phyloP scores from a whole-genome alignment of 2,329 filamentous ascomycete genomes.

The Phyllosticta citribraziliensis region DNA sequence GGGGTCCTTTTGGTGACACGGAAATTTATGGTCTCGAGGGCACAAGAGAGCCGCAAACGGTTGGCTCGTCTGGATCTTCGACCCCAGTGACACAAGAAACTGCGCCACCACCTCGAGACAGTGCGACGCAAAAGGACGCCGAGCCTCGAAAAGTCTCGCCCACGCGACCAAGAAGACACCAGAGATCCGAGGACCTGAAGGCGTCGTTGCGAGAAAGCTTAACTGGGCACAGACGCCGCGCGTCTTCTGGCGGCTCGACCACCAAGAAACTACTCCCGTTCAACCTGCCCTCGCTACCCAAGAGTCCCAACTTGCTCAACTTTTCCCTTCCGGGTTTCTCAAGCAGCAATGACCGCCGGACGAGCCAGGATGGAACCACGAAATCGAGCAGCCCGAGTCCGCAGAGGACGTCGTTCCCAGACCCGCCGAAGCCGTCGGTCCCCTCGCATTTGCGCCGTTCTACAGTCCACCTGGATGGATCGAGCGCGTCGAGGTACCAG shows the following conservation, averaged over 20 bases:
- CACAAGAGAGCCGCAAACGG: slow-evolving; percentile 6
- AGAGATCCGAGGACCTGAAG: slow-evolving; percentile 26
- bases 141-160: slow-evolving; percentile 5
- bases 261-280: slow-evolving; percentile 27
- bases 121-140: slow-evolving; percentile 5
- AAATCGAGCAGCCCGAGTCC: neutral
- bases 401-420: neutral
- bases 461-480: neutral
- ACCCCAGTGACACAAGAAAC: neutral
- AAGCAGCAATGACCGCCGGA: slow-evolving; percentile 4
- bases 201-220: slow-evolving; percentile 30
- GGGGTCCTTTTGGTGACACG: slow-evolving; percentile 37
- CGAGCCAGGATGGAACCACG: neutral
- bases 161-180: slow-evolving; percentile 25
- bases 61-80: neutral
- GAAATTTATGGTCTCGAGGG: slow-evolving; percentile 25
- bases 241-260: slow-evolving; percentile 28
- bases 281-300: slow-evolving; percentile 27
- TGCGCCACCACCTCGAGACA: slow-evolving; percentile 10
- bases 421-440: neutral
- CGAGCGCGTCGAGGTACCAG: neutral
- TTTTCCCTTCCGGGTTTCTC: slow-evolving; percentile 28
- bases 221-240: slow-evolving; percentile 26
- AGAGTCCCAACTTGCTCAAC: slow-evolving; percentile 25
- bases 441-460: slow-evolving; percentile 1